A percentile compares a stretch with the other conserved stretches of the same genome.
Evolutionary conservation across 2,329 filamentous ascomycete species (phyloP).

Genomic region (Diaporthe ampelina): DNA sequence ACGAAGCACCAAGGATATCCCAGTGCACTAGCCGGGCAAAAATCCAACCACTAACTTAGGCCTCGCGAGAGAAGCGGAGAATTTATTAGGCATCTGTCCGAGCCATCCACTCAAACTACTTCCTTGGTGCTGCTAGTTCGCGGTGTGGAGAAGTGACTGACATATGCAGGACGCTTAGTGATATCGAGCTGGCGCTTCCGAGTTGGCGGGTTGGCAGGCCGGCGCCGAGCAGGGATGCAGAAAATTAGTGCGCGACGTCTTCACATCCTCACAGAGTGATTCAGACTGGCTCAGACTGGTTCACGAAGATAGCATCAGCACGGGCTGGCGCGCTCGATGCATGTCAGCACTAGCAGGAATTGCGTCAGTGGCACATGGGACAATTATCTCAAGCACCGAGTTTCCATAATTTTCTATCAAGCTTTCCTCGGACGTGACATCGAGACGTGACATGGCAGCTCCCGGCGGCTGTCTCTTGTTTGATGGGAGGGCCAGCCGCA

Average conservation of each 20-base stretch:
- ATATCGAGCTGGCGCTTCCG: neutral
- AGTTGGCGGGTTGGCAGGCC: neutral
- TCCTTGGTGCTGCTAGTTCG: neutral
- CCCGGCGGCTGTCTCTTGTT: neutral
- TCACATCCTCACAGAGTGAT: neutral
- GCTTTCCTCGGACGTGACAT: neutral
- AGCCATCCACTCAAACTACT: neutral
- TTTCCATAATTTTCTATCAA: neutral
- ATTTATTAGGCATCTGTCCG: neutral
- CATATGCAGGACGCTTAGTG: neutral
- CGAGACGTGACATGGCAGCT: neutral
- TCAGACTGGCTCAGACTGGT: neutral
- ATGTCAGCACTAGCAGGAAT: constrained; percentile 12
- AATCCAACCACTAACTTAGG: neutral
- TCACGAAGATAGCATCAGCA: neutral
- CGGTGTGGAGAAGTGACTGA: neutral
- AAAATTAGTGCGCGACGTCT: neutral
- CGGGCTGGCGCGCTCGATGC: neutral
- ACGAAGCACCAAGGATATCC: no score
- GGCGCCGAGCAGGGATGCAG: neutral
- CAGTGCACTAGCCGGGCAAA: neutral
- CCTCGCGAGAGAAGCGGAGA: neutral
- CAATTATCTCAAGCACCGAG: neutral
- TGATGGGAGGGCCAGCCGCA: neutral
- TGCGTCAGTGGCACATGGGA: constrained; percentile 2